A percentile compares a stretch with the other conserved stretches of the same genome.
phyloP scores from a whole-genome alignment of 2,329 filamentous ascomycete genomes.

The Monosporascus sp. region DNA sequence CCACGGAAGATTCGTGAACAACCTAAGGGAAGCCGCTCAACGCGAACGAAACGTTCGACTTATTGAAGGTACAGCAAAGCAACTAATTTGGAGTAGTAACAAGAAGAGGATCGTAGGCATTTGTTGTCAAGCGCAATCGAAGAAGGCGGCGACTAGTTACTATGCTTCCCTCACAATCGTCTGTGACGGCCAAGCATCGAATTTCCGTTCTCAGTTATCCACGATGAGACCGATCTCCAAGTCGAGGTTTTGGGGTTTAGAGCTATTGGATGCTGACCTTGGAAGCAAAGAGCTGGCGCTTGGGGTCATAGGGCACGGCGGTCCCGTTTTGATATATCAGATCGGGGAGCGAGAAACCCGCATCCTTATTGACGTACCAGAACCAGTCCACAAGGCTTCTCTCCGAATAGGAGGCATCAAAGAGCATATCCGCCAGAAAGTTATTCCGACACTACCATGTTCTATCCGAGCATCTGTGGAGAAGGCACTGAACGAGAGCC shows the following conservation, averaged over 20 bases:
- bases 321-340: constrained; percentile 8
- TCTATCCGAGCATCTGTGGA: not conserved
- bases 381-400: not conserved
- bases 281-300: not conserved
- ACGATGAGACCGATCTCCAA: not conserved
- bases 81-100: not conserved
- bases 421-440: constrained; percentile 1
- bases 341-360: constrained; percentile 7
- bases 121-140: not conserved
- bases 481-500: not conserved
- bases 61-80: constrained; percentile 1
- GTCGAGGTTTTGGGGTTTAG: constrained; percentile 7
- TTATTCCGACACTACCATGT: constrained; percentile 3
- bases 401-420: constrained; percentile 1
- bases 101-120: constrained; percentile 1
- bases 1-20: constrained; percentile 6
- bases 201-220: constrained; percentile 3
- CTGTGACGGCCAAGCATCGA: constrained; percentile 5
- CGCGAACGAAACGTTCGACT: not conserved
- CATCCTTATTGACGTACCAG: constrained; percentile 7
- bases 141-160: not conserved
- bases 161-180: constrained; percentile 4
- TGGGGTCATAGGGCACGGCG: constrained; percentile 3
- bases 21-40: constrained; percentile 3
- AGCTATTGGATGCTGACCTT: constrained; percentile 5